Evolutionary conservation across 805 yeast genomes (phyloP).

Genomic region (Gaillardinia entomophila): DNA sequence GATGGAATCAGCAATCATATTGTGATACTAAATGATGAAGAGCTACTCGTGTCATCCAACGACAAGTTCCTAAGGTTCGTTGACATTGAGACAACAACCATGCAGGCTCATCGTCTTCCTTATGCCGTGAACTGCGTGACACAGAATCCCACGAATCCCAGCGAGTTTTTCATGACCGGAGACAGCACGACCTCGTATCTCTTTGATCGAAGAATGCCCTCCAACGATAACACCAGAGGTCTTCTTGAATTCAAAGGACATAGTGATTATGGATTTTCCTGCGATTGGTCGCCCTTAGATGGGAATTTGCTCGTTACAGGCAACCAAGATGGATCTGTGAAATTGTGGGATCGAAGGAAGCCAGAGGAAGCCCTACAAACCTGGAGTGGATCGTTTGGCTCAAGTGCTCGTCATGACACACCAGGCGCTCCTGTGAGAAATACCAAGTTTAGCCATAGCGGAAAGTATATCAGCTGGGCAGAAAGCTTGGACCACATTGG

Average conservation of each 20-base stretch:
- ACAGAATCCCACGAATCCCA: conserved; percentile 29
- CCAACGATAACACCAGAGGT: conserved; percentile 5
- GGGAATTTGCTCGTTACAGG: conserved; percentile 48
- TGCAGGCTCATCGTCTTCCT: conserved; percentile 18
- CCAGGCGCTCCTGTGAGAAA: conserved; percentile 53
- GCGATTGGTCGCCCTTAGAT: conserved; percentile 48
- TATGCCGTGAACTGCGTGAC: conserved; percentile 50
- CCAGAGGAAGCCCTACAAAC: conserved; percentile 17
- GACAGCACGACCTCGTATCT: conserved; percentile 41
- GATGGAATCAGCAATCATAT: conserved; percentile 53
- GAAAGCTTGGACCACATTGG: conserved; percentile 58
- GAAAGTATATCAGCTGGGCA: conserved; percentile 47
- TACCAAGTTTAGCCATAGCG: conserved; percentile 42
- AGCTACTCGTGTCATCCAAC: conserved; percentile 45
- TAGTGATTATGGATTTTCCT: conserved; percentile 51
- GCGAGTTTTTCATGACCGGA: conserved; percentile 44
- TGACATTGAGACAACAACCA: conserved; percentile 23
- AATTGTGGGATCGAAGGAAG: conserved; percentile 47
- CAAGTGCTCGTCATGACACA: conserved; percentile 26
- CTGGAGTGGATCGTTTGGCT: conserved; percentile 32
- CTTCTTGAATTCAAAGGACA: conserved; percentile 35
- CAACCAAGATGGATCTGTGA: conserved; percentile 54
- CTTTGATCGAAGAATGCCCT: conserved; percentile 34
- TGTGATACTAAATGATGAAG: conserved; percentile 22
- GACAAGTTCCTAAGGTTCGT: conserved; percentile 39